Evolutionary conservation across 164 flowering plant genomes (phyloP).

Genomic region (Umbellularia californica): DNA sequence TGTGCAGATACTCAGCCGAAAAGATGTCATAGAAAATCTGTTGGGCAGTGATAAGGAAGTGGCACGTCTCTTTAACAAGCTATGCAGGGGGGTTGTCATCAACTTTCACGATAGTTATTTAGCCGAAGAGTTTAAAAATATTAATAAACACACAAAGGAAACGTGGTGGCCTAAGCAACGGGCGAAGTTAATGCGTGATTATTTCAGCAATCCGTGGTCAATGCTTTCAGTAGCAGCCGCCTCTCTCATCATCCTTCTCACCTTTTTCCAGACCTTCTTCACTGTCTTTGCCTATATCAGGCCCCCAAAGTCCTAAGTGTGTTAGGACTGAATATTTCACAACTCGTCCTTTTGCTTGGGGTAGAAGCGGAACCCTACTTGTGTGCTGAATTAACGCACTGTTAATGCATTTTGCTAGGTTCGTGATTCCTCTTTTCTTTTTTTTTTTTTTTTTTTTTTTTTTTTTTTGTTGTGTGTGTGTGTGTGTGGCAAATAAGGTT

Average conservation of each 20-base stretch:
- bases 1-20: constrained; percentile 15
- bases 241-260: not conserved
- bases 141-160: constrained; percentile 12
- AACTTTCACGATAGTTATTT: constrained; percentile 14
- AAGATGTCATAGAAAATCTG: constrained; percentile 21
- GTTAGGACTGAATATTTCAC: too few species aligned
- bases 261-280: not conserved
- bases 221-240: constrained; percentile 4
- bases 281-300: not conserved
- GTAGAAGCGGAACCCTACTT: too few species aligned
- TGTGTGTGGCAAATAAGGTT: too few species aligned
- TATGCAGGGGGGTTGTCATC: constrained; percentile 20
- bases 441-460: too few species aligned
- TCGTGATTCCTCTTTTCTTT: too few species aligned
- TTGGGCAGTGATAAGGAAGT: constrained; percentile 23
- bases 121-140: constrained; percentile 7
- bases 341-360: too few species aligned
- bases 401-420: too few species aligned
- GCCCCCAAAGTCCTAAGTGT: too few species aligned
- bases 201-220: constrained; percentile 13
- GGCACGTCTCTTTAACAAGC: constrained; percentile 18
- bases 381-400: too few species aligned
- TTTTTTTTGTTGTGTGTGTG: too few species aligned
- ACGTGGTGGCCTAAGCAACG: constrained; percentile 17
- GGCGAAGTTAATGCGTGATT: constrained; percentile 4